Evolutionary conservation across 164 flowering plant species (phyloP).

Genomic region (Sextonia rubra): DNA sequence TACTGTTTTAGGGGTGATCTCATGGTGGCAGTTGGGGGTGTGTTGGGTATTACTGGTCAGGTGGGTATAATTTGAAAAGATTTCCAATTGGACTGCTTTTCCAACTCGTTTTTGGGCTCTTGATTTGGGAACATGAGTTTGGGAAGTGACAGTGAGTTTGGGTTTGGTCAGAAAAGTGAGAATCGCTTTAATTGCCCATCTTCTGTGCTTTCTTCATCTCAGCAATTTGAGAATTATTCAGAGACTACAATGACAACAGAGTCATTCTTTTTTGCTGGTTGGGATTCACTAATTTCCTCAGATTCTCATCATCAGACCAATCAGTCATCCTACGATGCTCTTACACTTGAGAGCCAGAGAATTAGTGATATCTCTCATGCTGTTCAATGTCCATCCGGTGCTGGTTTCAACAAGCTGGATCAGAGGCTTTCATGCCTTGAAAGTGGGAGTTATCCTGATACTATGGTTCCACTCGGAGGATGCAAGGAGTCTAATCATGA

Average conservation of each 20-base stretch:
- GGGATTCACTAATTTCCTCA: slow-evolving; percentile 75
- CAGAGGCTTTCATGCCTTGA: slow-evolving; percentile 52
- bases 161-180: slow-evolving; percentile 39
- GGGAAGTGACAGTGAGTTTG: slow-evolving; percentile 43
- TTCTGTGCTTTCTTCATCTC: slow-evolving; percentile 29
- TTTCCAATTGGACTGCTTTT: slow-evolving; percentile 5
- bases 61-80: slow-evolving; percentile 1
- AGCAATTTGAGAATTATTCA: slow-evolving; percentile 29
- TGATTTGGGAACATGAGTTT: slow-evolving; percentile 35
- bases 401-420: slow-evolving; percentile 35
- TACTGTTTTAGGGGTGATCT: slow-evolving; percentile 1
- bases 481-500: slow-evolving; percentile 15
- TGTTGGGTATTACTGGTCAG: not conserved
- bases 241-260: slow-evolving; percentile 41
- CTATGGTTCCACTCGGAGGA: slow-evolving; percentile 12
- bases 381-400: slow-evolving; percentile 43
- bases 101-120: slow-evolving; percentile 2
- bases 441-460: slow-evolving; percentile 55
- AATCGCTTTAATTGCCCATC: slow-evolving; percentile 30
- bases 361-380: slow-evolving; percentile 32
- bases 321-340: slow-evolving; percentile 31
- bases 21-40: not conserved
- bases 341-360: slow-evolving; percentile 37
- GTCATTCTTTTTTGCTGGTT: slow-evolving; percentile 48
- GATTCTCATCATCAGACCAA: slow-evolving; percentile 37